Evolutionary conservation across 108 stramenopile genomes (phyloP).

Genomic region (Phaeodactylum tricornutum): DNA sequence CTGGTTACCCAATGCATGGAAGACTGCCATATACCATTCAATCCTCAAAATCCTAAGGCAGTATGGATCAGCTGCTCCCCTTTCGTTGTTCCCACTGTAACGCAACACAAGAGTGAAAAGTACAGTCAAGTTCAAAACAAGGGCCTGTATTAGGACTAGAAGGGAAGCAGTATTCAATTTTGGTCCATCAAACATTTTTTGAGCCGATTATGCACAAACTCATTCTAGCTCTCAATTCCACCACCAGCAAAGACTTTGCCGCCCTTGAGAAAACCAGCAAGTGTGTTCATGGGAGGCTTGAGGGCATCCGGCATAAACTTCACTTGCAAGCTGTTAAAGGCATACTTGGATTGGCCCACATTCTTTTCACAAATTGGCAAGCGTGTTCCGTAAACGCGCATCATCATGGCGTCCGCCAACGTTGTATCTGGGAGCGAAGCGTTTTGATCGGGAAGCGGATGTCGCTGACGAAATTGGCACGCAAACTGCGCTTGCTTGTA

Average conservation of each 20-base stretch:
- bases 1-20: no score
- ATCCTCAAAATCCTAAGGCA: no score
- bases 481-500: constrained; percentile 80
- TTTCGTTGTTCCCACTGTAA: no score
- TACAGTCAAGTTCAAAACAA: neutral
- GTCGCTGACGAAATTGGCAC: constrained; percentile 26
- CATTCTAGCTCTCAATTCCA: constrained; percentile 29
- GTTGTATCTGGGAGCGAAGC: constrained; percentile 6
- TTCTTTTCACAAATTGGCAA: constrained; percentile 88
- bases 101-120: neutral
- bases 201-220: no score
- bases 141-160: neutral
- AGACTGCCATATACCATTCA: no score
- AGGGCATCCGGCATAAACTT: constrained; percentile 84
- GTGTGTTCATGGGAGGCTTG: constrained; percentile 58
- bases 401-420: constrained; percentile 42
- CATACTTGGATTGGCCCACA: constrained; percentile 82
- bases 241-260: constrained; percentile 22
- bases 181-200: no score
- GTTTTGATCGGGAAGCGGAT: constrained; percentile 9
- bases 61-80: no score
- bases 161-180: neutral
- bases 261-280: constrained; percentile 62
- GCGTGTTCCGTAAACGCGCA: constrained; percentile 83
- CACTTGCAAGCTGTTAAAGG: constrained; percentile 81